phyloP scores from a whole-genome alignment of 805 yeast genomes.

The Soucietia sequanensis region DNA sequence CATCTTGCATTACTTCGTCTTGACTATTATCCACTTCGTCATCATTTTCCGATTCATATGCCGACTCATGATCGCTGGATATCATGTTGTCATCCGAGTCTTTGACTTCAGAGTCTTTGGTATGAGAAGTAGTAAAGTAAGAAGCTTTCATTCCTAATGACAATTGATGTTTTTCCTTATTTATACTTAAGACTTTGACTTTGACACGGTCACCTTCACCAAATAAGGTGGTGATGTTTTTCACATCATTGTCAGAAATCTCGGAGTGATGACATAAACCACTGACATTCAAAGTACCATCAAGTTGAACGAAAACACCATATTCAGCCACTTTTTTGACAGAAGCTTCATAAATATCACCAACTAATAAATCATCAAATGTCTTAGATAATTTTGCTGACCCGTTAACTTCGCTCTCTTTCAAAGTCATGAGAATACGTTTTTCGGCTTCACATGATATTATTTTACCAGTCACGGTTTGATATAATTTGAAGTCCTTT shows the following conservation, averaged over 20 bases:
- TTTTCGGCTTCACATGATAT: constrained; percentile 59
- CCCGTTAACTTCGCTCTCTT: constrained; percentile 78
- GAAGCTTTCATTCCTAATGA: constrained; percentile 95
- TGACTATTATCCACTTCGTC: constrained; percentile 30
- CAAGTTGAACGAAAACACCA: constrained; percentile 86
- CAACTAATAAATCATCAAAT: constrained; percentile 67
- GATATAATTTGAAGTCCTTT: constrained; percentile 65
- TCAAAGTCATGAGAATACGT: constrained; percentile 72
- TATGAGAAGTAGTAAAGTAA: constrained; percentile 54
- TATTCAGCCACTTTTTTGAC: constrained; percentile 77
- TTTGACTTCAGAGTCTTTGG: constrained; percentile 17
- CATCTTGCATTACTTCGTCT: constrained; percentile 37
- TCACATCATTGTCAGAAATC: constrained; percentile 67
- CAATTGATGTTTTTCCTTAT: constrained; percentile 65
- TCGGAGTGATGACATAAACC: constrained; percentile 89
- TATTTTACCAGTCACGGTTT: constrained; percentile 73
- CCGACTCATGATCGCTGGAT: constrained; percentile 22
- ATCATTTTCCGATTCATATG: constrained; percentile 14
- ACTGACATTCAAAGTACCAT: constrained; percentile 67
- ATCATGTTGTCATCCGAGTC: constrained; percentile 21
- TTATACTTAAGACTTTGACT: constrained; percentile 69
- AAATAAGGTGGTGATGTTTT: constrained; percentile 63
- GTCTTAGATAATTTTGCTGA: constrained; percentile 55
- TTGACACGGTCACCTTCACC: constrained; percentile 90
- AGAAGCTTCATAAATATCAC: constrained; percentile 73